Evolutionary conservation across 2,329 filamentous ascomycete species (phyloP).

Genomic region (Geoglossum cookeanum): DNA sequence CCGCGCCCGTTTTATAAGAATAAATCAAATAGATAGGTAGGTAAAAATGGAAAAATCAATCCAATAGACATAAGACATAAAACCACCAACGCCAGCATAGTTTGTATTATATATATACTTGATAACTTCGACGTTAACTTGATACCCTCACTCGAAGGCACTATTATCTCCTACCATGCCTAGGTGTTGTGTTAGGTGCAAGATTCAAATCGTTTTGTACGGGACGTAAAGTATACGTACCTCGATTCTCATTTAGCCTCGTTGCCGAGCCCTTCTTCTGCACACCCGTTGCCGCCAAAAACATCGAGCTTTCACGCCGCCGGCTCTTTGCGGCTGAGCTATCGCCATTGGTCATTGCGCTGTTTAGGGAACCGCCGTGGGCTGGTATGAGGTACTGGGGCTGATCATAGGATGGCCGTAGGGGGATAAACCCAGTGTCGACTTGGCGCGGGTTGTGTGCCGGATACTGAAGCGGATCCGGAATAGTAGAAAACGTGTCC

Average conservation of each 20-base stretch:
- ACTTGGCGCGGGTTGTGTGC: background rate
- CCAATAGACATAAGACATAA: too few relatives aligned
- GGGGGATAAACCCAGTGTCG: slow-evolving; percentile 2
- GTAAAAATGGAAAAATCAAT: too few relatives aligned
- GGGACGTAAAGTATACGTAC: background rate
- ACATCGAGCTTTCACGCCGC: slow-evolving; percentile 28
- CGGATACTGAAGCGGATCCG: slow-evolving; percentile 3
- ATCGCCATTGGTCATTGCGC: slow-evolving; percentile 22
- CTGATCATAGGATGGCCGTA: background rate
- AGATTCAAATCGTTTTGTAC: background rate
- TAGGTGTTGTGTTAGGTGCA: background rate
- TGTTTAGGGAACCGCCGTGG: slow-evolving; percentile 19
- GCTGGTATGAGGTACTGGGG: slow-evolving; percentile 4
- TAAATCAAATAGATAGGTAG: too few relatives aligned
- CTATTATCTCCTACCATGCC: background rate
- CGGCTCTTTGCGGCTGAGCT: slow-evolving; percentile 23
- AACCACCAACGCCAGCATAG: too few relatives aligned
- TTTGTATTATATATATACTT: background rate
- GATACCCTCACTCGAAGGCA: background rate
- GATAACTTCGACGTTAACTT: background rate
- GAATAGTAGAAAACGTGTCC: slow-evolving; percentile 24
- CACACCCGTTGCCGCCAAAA: slow-evolving; percentile 25
- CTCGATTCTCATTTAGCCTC: slow-evolving; percentile 1
- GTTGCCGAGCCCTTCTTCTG: slow-evolving; percentile 15
- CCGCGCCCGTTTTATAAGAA: too few relatives aligned